These are phyloP conservation scores for Chrysopogon serrulatus DNA, from an alignment of 176 grass and related monocot genomes.

Conservation along the genomic window DNA sequence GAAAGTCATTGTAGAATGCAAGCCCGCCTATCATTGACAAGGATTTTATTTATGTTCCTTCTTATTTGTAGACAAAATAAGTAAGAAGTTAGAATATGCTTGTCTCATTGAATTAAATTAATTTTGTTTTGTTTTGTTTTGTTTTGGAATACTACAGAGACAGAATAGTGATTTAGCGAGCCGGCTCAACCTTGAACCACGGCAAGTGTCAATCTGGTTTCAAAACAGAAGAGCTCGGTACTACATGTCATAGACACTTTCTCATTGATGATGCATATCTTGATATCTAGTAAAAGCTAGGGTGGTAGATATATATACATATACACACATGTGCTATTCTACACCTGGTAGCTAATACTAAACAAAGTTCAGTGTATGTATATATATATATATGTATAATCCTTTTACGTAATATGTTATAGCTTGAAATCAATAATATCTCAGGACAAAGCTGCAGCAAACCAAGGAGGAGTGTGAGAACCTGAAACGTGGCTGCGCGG, in stretches of 20 bases:
- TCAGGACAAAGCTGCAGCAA: slow-evolving; percentile 60
- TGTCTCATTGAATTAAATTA: not conserved
- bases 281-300: too few relatives aligned
- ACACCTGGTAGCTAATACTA: too few relatives aligned
- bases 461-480: slow-evolving; percentile 42
- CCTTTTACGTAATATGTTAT: too few relatives aligned
- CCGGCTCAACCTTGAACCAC: not conserved
- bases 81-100: not conserved
- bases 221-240: slow-evolving; percentile 58
- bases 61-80: not conserved
- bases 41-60: not conserved
- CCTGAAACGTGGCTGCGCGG: slow-evolving; percentile 31
- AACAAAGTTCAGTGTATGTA: too few relatives aligned
- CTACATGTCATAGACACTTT: not conserved
- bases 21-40: not conserved
- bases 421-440: too few relatives aligned
- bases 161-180: slow-evolving; percentile 28
- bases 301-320: too few relatives aligned
- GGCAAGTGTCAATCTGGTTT: slow-evolving; percentile 53
- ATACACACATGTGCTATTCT: too few relatives aligned
- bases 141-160: slow-evolving; percentile 5
- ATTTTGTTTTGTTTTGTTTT: not conserved
- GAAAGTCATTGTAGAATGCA: not conserved
- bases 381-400: too few relatives aligned
- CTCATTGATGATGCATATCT: too few relatives aligned